Evolutionary conservation across 1,284 basidiomycete species (phyloP).

Genomic region (Cutaneotrichosporon cavernicola): DNA sequence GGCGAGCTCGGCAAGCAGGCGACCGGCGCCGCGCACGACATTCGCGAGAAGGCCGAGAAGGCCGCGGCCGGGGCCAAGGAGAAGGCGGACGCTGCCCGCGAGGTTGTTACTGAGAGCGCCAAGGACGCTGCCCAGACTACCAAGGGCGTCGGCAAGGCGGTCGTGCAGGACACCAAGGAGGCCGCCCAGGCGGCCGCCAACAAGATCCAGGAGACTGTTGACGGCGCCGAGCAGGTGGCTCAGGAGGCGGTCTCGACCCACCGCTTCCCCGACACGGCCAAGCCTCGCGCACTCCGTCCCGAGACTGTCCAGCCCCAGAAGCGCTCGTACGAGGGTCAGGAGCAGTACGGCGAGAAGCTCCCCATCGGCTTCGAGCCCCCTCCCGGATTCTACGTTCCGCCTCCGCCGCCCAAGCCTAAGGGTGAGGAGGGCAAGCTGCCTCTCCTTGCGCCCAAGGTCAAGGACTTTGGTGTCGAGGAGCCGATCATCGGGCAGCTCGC

Average conservation of each 20-base stretch:
- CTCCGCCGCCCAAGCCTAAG: constrained; percentile 34
- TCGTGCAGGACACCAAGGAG: constrained; percentile 28
- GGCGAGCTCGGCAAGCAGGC: constrained; percentile 15
- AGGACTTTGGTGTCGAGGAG: constrained; percentile 71
- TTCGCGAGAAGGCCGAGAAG: constrained; percentile 38
- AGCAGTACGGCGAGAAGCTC: constrained; percentile 68
- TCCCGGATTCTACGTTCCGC: constrained; percentile 66
- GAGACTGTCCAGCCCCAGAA: constrained; percentile 48
- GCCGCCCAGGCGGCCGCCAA: constrained; percentile 16
- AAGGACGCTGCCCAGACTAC: constrained; percentile 9
- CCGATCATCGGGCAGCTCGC: constrained; percentile 91
- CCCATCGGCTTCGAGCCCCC: constrained; percentile 89
- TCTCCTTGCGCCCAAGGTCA: constrained; percentile 75
- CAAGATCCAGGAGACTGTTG: constrained; percentile 23
- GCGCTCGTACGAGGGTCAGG: constrained; percentile 51
- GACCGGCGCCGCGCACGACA: constrained; percentile 19
- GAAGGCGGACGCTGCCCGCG: constrained; percentile 26
- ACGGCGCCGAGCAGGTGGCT: constrained; percentile 27
- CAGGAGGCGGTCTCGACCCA: constrained; percentile 21
- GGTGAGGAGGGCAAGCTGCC: constrained; percentile 59
- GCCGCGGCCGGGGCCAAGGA: constrained; percentile 27
- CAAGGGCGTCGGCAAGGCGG: constrained; percentile 30
- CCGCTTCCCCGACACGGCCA: constrained; percentile 39
- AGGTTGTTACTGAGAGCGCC: constrained; percentile 20
- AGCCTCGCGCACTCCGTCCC: constrained; percentile 46